Evolutionary conservation across 208 protist genomes (phyloP), one percentile per base, ranked within the genome.

Genomic region (Porcisia deanei): DNA sequence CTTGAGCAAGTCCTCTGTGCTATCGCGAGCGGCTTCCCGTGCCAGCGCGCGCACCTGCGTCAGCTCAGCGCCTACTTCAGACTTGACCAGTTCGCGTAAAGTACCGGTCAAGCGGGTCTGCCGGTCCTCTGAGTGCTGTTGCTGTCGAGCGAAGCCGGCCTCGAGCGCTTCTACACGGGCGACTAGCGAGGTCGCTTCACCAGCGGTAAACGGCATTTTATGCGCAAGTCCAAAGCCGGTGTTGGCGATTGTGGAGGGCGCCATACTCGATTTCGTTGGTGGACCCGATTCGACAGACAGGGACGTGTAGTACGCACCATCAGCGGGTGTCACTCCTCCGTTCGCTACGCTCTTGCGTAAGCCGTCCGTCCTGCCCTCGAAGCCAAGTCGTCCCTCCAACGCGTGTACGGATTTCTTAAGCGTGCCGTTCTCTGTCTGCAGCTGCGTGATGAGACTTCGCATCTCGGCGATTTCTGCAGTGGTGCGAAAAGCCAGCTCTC

Each of bases 41-140:
- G 93, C 93, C 10, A 93, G 61, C 45, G 84, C 79, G 60, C 93
- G 93, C 73, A 95, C 82, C 16, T 84, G 83, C 76, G 94, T 88
- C 65, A 95, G 79, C 68, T 93, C 93, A 9, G 85, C 64, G 41
- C 72, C 83, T 2, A 97, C 80, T 74, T 88, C 83, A 20, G 78
- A 63, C 52, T 85, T 85, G 10, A 95, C 82, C 64, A 90, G 79
- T 25, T 94, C 89, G 2, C 75, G 73, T 41, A 94, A n/a, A n/a
- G 72, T 34, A 1, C 61, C 57, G 14, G 88, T 84, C 12, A 76
- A 43, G 39, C 84, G 76, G n/a, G 76, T 70, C 37, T 91, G 85
- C 6, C 90, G 84, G 61, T 89, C 88, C 14, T 94, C 88, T 10
- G 73, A 43, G 5, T 83, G 43, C n/a, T 84, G 75, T 79, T 85